phyloP scores from a whole-genome alignment of 257 asterid genomes.

The Leonotis leonurus region DNA sequence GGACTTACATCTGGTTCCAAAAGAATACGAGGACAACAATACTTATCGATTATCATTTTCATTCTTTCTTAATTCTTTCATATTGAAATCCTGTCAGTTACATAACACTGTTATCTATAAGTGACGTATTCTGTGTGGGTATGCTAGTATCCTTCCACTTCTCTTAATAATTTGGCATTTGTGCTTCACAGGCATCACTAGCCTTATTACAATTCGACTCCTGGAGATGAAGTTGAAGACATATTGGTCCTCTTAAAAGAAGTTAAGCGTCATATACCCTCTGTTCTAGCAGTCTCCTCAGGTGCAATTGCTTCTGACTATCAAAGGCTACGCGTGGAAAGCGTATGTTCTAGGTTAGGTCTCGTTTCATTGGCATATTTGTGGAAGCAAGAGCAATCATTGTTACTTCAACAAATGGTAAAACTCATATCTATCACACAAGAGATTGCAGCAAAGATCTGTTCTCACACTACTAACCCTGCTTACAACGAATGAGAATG shows the following conservation, averaged over 20 bases:
- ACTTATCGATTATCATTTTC: not conserved
- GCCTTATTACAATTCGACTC: constrained; percentile 76
- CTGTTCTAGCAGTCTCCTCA: constrained; percentile 76
- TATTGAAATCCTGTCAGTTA: not conserved
- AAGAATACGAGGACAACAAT: not conserved
- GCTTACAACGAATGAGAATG: constrained; percentile 19
- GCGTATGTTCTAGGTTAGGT: constrained; percentile 89
- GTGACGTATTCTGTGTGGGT: not conserved
- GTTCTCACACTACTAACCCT: constrained; percentile 18
- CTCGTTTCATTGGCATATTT: constrained; percentile 85
- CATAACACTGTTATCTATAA: not conserved
- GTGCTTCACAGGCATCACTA: constrained; percentile 52
- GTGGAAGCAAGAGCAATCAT: constrained; percentile 93
- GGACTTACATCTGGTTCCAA: not conserved
- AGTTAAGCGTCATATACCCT: constrained; percentile 75
- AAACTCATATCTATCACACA: constrained; percentile 43
- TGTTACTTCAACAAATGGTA: constrained; percentile 85
- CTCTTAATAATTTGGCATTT: constrained; percentile 12
- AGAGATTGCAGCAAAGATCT: constrained; percentile 42
- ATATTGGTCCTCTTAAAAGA: constrained; percentile 77
- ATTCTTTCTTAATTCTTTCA: not conserved
- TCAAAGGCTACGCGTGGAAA: constrained; percentile 92
- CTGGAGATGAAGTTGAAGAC: constrained; percentile 99
- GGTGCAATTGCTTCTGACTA: constrained; percentile 99
- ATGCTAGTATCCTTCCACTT: constrained; percentile 1